Conservation (phyloP, 1,139 yeast species). For the Pichia sp. region DNA sequence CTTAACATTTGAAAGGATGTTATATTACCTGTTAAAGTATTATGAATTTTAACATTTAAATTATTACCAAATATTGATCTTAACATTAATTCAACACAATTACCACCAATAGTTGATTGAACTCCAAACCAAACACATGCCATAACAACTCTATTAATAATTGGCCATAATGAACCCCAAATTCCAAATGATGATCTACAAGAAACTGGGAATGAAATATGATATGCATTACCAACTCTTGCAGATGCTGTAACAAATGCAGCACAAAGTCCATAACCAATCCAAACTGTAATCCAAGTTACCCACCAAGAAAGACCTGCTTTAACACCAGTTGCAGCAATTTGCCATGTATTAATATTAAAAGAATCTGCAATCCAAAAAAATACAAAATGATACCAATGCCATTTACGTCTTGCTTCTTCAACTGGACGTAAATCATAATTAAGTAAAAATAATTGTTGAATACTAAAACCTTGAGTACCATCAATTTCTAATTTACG, state of each 20-base stretch:
- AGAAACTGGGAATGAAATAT: conserved; percentile 72
- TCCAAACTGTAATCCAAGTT: conserved; percentile 80
- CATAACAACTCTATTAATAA: conserved; percentile 74
- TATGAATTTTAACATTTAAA: conserved; percentile 43
- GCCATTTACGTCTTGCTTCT: conserved; percentile 63
- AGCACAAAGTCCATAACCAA: conserved; percentile 45
- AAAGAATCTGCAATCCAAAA: conserved; percentile 88
- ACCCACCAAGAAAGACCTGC: conserved; percentile 85
- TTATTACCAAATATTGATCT: conserved; percentile 61
- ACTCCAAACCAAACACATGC: conserved; percentile 83
- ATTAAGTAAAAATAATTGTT: conserved; percentile 60
- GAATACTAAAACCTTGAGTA: conserved; percentile 31
- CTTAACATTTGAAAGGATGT: conserved; percentile 66
- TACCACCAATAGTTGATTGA: conserved; percentile 77
- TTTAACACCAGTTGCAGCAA: conserved; percentile 75
- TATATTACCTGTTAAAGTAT: conserved; percentile 36
- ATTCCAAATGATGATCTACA: conserved; percentile 72
- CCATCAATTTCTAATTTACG: conserved; percentile 23
- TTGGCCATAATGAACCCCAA: conserved; percentile 76
- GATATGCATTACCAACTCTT: conserved; percentile 67
- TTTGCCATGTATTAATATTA: conserved; percentile 86
- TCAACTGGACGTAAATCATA: conserved; percentile 76
- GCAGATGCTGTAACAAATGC: conserved; percentile 58
- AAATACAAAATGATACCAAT: conserved; percentile 70
- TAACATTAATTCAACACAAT: conserved; percentile 70